phyloP scores from a whole-genome alignment of 805 yeast genomes.

The Yarrowia sp. region DNA sequence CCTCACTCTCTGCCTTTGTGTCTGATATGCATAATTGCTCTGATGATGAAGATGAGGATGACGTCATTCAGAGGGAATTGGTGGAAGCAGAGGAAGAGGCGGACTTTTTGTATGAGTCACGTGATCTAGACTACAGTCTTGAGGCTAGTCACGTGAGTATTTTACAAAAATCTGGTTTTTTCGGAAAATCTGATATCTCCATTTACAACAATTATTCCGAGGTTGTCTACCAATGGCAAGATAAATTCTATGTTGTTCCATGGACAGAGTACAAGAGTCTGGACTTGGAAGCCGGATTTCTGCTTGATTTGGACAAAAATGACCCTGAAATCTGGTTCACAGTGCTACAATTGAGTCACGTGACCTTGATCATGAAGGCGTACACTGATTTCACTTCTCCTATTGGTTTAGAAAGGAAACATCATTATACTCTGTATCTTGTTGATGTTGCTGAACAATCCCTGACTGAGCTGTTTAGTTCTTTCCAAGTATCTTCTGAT shows the following conservation, averaged over 20 bases:
- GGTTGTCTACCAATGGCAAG: background rate
- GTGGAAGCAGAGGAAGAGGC: background rate
- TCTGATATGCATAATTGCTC: background rate
- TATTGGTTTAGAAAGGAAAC: background rate
- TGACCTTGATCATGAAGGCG: background rate
- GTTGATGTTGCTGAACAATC: background rate
- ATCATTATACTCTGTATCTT: background rate
- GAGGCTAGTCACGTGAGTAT: background rate
- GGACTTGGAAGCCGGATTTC: background rate
- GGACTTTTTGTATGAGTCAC: background rate
- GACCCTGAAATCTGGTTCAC: background rate
- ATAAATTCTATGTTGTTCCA: background rate
- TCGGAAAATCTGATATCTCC: background rate
- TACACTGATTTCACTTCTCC: background rate
- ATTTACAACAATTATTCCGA: constrained; percentile 8
- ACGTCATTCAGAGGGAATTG: no score
- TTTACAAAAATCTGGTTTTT: background rate
- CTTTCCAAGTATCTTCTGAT: background rate
- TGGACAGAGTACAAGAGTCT: background rate
- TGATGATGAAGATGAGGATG: background rate
- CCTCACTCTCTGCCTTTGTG: background rate
- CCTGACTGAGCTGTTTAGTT: background rate
- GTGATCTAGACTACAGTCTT: background rate
- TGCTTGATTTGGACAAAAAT: no score
- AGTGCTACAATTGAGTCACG: background rate